Conservation (phyloP, 441 rosid genomes). For the Pelargonium fulgidum region DNA sequence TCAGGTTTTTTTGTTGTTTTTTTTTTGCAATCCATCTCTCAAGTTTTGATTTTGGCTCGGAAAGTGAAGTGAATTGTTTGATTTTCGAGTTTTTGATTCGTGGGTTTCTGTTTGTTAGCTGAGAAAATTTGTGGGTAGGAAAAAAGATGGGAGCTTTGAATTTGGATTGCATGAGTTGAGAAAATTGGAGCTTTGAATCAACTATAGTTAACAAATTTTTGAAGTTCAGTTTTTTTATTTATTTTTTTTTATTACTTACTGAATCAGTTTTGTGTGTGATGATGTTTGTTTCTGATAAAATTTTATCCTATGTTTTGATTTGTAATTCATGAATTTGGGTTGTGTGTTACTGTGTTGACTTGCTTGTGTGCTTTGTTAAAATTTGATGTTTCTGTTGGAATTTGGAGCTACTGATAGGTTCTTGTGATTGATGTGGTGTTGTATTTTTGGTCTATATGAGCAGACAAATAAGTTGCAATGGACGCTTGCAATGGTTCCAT, state of each 20-base stretch:
- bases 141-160: not conserved
- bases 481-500: slow-evolving; percentile 71
- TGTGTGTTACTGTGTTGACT: slow-evolving; percentile 11
- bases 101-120: slow-evolving; percentile 10
- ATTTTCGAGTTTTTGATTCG: slow-evolving; percentile 6
- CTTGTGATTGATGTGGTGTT: not conserved
- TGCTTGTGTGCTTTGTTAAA: slow-evolving; percentile 8
- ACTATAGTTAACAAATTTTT: not conserved
- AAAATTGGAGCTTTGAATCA: no score
- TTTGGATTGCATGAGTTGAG: not conserved
- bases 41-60: not conserved
- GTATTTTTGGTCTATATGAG: slow-evolving; percentile 25
- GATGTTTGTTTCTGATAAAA: slow-evolving; percentile 1
- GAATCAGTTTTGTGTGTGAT: not conserved
- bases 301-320: not conserved
- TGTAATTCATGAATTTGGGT: not conserved
- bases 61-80: not conserved
- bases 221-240: not conserved
- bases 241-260: not conserved
- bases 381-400: slow-evolving; percentile 5
- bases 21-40: no score
- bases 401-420: not conserved
- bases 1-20: slow-evolving; percentile 33
- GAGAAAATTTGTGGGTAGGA: not conserved
- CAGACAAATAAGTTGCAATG: slow-evolving; percentile 75